A percentile compares a stretch with the other conserved stretches of the same genome.
phyloP scores from a whole-genome alignment of 2,329 filamentous ascomycete species.

The Penicillium brevicompactum region DNA sequence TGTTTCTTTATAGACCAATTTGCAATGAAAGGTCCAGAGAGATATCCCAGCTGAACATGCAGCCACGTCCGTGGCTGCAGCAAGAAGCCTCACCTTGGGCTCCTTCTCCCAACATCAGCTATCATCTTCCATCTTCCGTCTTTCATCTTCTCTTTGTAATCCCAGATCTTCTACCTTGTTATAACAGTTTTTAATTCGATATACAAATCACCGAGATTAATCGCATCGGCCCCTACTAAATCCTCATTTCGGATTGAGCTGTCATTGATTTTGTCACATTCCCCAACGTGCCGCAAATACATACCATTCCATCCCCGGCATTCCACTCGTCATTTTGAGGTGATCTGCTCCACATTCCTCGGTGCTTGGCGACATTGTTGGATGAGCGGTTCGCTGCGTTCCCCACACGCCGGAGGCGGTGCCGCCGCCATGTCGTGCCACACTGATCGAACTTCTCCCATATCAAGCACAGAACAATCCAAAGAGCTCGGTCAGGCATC shows the following conservation, averaged over 20 bases:
- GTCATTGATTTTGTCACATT: background rate
- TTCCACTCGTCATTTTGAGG: constrained; percentile 16
- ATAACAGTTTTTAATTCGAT: background rate
- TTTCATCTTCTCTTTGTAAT: background rate
- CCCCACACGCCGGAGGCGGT: constrained; percentile 33
- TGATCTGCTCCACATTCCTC: constrained; percentile 28
- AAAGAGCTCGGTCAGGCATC: constrained; percentile 1
- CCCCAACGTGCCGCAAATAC: constrained; percentile 4
- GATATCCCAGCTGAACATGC: background rate
- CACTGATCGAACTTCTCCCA: constrained; percentile 41
- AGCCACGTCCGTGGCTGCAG: constrained; percentile 9
- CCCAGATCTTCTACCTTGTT: too few species aligned
- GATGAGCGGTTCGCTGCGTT: constrained; percentile 16
- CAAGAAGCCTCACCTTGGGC: constrained; percentile 6
- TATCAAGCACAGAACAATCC: constrained; percentile 69
- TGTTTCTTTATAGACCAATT: too few species aligned
- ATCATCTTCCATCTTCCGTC: background rate
- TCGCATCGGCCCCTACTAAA: background rate
- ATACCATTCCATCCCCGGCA: background rate
- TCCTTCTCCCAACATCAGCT: background rate
- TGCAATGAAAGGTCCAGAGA: background rate
- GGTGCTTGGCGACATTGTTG: constrained; percentile 15
- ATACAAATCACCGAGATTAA: background rate
- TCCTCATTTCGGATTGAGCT: background rate
- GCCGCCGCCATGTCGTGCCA: constrained; percentile 32